phyloP scores from a whole-genome alignment of 148 eudicot genomes.

The Silene conica region DNA sequence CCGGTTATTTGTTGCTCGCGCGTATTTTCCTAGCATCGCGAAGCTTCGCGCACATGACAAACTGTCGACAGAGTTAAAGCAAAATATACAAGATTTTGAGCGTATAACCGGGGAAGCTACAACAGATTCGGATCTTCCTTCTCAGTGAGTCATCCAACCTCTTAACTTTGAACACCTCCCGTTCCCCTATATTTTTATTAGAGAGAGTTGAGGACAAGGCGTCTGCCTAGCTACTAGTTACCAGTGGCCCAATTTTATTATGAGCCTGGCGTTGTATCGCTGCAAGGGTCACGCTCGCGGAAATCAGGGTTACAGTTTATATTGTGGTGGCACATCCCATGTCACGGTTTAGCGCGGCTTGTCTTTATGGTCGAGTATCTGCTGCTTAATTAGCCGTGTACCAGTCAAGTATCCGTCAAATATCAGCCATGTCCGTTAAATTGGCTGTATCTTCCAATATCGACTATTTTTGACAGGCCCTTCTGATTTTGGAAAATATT shows the following conservation, averaged over 20 bases:
- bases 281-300: no score
- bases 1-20: slow-evolving; percentile 81
- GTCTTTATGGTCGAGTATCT: no score
- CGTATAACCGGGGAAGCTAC: slow-evolving; percentile 75
- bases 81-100: slow-evolving; percentile 95
- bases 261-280: background rate
- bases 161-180: background rate
- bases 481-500: no score
- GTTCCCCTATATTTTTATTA: background rate
- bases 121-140: slow-evolving; percentile 85
- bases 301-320: no score
- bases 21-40: slow-evolving; percentile 97
- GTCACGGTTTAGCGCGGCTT: no score
- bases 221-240: background rate
- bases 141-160: slow-evolving; percentile 47
- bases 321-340: no score
- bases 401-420: no score
- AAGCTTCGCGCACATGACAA: slow-evolving; percentile 74
- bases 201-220: background rate
- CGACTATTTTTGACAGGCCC: no score
- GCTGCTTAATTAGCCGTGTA: no score
- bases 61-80: slow-evolving; percentile 72
- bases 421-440: no score
- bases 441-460: no score
- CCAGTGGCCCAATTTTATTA: background rate